Evolutionary conservation across 2,329 filamentous ascomycete genomes (phyloP).

Genomic region (Colletotrichum sojae): DNA sequence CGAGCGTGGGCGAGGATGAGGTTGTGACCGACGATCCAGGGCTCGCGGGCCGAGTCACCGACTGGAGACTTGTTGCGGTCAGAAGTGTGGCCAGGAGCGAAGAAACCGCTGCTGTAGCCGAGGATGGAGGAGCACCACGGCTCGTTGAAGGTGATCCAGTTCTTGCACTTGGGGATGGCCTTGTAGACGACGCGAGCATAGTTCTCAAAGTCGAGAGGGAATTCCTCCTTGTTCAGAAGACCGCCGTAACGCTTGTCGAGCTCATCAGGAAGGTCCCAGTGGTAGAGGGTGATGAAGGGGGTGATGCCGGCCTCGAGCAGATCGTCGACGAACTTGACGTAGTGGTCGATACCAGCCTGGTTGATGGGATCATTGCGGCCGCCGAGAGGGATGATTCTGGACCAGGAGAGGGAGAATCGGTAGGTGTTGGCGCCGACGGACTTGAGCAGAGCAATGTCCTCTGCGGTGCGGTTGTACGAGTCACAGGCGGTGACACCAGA

Average conservation of each 20-base stretch:
- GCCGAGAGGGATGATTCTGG: constrained; percentile 87
- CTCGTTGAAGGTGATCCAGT: constrained; percentile 94
- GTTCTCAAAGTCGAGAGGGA: constrained; percentile 83
- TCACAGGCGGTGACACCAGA: constrained; percentile 86
- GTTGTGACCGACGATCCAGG: constrained; percentile 87
- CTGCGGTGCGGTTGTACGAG: constrained; percentile 83
- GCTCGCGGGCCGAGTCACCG: constrained; percentile 83
- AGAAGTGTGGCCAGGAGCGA: constrained; percentile 86
- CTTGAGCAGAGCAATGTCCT: constrained; percentile 85
- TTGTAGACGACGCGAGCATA: constrained; percentile 85
- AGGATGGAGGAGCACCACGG: constrained; percentile 88
- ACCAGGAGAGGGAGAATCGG: constrained; percentile 89
- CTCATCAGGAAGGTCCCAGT: constrained; percentile 88
- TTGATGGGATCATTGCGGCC: constrained; percentile 88
- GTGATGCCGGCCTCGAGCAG: constrained; percentile 82
- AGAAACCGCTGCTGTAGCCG: constrained; percentile 82
- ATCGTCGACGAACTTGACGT: constrained; percentile 84
- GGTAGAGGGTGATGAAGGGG: constrained; percentile 86
- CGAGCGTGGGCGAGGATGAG: constrained; percentile 84
- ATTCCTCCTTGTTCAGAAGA: constrained; percentile 84
- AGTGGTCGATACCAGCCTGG: constrained; percentile 82
- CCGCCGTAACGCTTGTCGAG: constrained; percentile 87
- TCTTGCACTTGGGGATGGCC: constrained; percentile 81
- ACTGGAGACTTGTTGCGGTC: constrained; percentile 78
- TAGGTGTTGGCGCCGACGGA: constrained; percentile 80